Percentiles rank a stretch among this genome's conserved stretches.
Evolutionary conservation across 129 eudicot genomes (phyloP).

Genomic region (Kitagawia praeruptora): DNA sequence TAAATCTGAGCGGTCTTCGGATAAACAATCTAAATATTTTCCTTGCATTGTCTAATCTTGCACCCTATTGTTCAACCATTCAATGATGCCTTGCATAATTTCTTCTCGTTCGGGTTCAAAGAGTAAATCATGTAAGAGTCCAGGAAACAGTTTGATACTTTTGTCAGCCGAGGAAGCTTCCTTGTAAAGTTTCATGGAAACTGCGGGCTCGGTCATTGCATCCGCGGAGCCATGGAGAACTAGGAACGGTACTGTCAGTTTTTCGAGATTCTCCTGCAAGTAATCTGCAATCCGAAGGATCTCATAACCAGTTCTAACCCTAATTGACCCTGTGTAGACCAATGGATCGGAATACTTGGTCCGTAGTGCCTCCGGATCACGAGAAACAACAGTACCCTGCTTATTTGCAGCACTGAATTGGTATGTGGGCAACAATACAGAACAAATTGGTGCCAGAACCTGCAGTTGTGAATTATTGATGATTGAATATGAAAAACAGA

Average conservation of each 20-base stretch:
- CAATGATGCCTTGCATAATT: conserved; percentile 39
- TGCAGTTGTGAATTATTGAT: conserved; percentile 1
- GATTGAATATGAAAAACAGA: background rate
- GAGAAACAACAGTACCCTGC: conserved; percentile 51
- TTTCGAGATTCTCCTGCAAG: conserved; percentile 49
- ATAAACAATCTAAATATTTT: background rate
- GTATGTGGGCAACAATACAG: conserved; percentile 65
- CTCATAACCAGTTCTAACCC: conserved; percentile 76
- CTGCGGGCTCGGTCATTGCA: conserved; percentile 69
- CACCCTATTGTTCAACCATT: conserved; percentile 63
- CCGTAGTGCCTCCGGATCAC: conserved; percentile 67
- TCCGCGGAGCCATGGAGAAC: conserved; percentile 85
- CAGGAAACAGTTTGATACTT: conserved; percentile 47
- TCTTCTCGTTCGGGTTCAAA: conserved; percentile 79
- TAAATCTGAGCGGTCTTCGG: background rate
- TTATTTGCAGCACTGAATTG: conserved; percentile 89
- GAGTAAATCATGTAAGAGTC: conserved; percentile 61
- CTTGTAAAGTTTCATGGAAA: conserved; percentile 44
- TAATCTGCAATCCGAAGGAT: conserved; percentile 57
- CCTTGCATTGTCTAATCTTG: background rate
- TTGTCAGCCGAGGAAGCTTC: conserved; percentile 74
- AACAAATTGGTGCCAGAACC: conserved; percentile 69
- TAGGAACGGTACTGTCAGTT: conserved; percentile 52
- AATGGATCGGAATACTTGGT: conserved; percentile 83
- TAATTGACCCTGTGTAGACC: conserved; percentile 75